Evolutionary conservation across 2,329 filamentous ascomycete genomes (phyloP), one percentile per base, ranked within the genome.

Genomic region (Trichoderma sp.): DNA sequence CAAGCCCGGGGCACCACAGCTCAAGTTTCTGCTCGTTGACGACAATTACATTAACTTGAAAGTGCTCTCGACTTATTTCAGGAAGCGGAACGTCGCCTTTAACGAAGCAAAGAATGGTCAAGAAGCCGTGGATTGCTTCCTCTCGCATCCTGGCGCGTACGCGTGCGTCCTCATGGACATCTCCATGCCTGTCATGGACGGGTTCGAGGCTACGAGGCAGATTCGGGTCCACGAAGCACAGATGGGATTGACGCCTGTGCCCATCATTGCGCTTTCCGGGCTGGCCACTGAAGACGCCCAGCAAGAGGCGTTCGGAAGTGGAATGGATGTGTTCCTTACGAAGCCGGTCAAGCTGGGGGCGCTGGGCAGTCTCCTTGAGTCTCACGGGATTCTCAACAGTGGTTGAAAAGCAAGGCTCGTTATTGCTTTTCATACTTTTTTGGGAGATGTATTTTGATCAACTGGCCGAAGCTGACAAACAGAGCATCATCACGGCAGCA

Each of bases 171-270:
- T 78, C 2, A 78, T 76, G 65, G 83, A 85, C 68, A 80, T 84
- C 3, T 82, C 78, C 66, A 85, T 86, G 83, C 83, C 83, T 0
- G 72, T 84, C 4, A 79, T 85, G 67, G 79, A 85, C 66, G 81
- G 81, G 0, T 76, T 83, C 7, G 79, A 79, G 12, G 78, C 79
- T 0, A 83, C 82, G 1, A 75, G 78, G 2, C 74, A 73, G 19
- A 83, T 84, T 10, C 77, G 83, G 0, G 74, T 76, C 0, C 75
- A 81, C 47, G 83, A 85, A 68, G 72, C 28, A 2, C 57, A 79
- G 0, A 70, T 76, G 14, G 72, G 74, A 1, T 69, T 80, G 0
- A 65, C 72, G 0, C 78, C 78, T 1, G 78, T 78, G 0, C 76
- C 77, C 0, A 79, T 85, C 4, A 81, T 85, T 41, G 82, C 82